Percentiles rank a stretch among this genome's conserved stretches.
These are phyloP conservation scores for Rhizophagus prolifer DNA, from an alignment of 192 early-diverging fungal species.

Conservation along the genomic window DNA sequence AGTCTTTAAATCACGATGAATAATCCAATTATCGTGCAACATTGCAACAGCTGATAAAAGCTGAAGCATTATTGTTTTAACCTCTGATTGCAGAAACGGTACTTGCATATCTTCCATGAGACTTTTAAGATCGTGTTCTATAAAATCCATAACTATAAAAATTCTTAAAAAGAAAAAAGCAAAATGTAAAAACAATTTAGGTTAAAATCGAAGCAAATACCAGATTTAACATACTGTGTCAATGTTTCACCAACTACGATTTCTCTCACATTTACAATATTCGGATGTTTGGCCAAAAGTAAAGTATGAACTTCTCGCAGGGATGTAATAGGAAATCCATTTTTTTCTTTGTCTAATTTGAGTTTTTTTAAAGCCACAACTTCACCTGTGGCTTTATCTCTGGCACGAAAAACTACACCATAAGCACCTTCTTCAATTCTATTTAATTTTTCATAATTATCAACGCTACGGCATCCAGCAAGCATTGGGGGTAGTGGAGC, in stretches of 20 bases:
- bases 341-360: conserved; percentile 57
- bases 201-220: not conserved
- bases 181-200: not conserved
- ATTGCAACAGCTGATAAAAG: conserved; percentile 59
- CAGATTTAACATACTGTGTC: conserved; percentile 47
- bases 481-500: conserved; percentile 50
- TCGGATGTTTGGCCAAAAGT: conserved; percentile 74
- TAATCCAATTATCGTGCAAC: conserved; percentile 68
- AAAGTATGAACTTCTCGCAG: conserved; percentile 78
- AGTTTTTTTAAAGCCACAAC: conserved; percentile 58
- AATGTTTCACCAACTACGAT: conserved; percentile 68
- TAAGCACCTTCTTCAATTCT: conserved; percentile 96
- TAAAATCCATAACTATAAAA: conserved; percentile 98
- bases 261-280: conserved; percentile 81
- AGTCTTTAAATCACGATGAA: conserved; percentile 71
- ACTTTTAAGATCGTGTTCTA: conserved; percentile 91
- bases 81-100: conserved; percentile 85
- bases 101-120: conserved; percentile 82
- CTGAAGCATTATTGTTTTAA: conserved; percentile 76
- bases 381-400: conserved; percentile 78
- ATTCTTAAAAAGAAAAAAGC: conserved; percentile 55
- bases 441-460: conserved; percentile 91
- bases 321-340: conserved; percentile 78
- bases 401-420: conserved; percentile 92
- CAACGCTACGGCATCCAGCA: conserved; percentile 67